Conservation (phyloP, 257 asterid genomes). For the Capsicum baccatum region DNA sequence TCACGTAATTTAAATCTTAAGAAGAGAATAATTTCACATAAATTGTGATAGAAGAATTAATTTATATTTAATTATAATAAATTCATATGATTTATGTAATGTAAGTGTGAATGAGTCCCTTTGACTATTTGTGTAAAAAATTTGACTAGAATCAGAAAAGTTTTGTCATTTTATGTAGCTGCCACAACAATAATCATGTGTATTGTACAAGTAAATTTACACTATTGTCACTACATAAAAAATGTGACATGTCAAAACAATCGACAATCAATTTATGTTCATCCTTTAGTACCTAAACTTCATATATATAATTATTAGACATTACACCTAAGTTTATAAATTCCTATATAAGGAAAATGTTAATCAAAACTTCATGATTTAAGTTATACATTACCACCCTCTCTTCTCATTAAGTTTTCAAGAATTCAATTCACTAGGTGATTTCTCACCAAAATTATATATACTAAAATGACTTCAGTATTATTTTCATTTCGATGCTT, state of each 20-base stretch:
- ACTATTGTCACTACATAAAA: neutral
- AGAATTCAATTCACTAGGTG: neutral
- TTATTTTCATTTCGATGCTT: neutral
- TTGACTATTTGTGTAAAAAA: neutral
- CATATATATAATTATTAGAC: neutral
- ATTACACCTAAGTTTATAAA: neutral
- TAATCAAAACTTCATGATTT: neutral
- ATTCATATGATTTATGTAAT: neutral
- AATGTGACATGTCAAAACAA: slow-evolving; percentile 21
- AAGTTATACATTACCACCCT: neutral
- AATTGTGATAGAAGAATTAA: neutral
- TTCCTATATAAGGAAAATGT: slow-evolving; percentile 20
- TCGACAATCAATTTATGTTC: neutral
- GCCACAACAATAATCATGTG: neutral
- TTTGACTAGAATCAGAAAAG: neutral
- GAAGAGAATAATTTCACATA: neutral
- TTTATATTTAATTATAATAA: neutral
- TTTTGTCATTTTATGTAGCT: neutral
- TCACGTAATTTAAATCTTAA: neutral
- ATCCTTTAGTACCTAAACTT: neutral
- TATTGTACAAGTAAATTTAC: neutral
- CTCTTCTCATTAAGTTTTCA: neutral
- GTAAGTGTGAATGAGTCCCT: neutral
- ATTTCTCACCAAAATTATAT: neutral
- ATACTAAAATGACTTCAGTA: neutral